Evolutionary conservation across 176 grass and related monocot species (phyloP), one percentile per base, ranked within the genome.

Genomic region (Bonia amplexicaulis): DNA sequence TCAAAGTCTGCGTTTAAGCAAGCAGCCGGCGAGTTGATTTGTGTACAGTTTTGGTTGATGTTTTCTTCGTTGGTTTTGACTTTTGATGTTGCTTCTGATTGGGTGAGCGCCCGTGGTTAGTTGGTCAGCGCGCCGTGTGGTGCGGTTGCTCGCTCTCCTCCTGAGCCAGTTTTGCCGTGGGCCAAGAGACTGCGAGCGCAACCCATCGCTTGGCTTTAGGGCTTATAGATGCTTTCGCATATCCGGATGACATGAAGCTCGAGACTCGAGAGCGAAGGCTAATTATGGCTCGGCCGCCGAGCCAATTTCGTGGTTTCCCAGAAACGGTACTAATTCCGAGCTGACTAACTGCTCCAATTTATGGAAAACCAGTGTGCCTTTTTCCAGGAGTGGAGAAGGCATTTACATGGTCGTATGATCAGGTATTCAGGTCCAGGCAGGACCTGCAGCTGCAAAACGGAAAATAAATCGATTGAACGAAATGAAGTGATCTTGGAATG

Each of bases 51-150:
- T 58, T 16, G 17, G 20, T 57, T 45, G 19, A 49, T 13, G n/a
- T 69, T 46, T 89, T 19, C 45, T 26, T 20, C 6, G 33, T 64
- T 62, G 82, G 66, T 70, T 77, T 52, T 73, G 74, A 88, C 55
- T 35, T 47, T 7, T 16, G n/a, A 7, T 39, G 2, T 3, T 35
- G 76, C 48, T 29, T 60, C 26, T 80, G 52, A 71, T 86, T 17
- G 37, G 78, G 54, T 39, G 35, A 35, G 31, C 71, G 19, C 14
- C 17, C 62, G 9, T 13, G 27, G 42, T 37, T 19, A 16, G 42
- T 71, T 55, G 83, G 68, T 63, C 77, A 23, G 25, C 66, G 74
- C 42, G 9, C 29, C 42, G 64, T 39, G 72, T 33, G 29, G 64
- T 12, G 63, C 59, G 52, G 16, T 27, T 47, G 7, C 74, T 17